A percentile compares a stretch with the other conserved stretches of the same genome.
phyloP scores from a whole-genome alignment of 306 rosid genomes.

The Cajanus cajan region DNA sequence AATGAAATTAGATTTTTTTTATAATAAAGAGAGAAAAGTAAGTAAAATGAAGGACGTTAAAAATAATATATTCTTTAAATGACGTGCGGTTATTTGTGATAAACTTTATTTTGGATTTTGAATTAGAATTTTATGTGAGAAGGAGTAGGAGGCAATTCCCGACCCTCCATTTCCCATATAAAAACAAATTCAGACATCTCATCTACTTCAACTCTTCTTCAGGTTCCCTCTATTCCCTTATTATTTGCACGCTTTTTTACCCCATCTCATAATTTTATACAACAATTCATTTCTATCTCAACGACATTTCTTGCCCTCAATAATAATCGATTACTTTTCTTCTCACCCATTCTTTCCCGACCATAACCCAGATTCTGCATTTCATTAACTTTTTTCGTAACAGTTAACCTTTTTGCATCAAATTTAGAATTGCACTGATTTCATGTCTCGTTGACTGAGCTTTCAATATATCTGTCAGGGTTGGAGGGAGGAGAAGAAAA shows the following conservation, averaged over 20 bases:
- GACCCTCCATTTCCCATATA: neutral
- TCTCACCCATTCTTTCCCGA: neutral
- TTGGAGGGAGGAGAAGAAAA: constrained; percentile 23
- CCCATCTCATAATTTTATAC: neutral
- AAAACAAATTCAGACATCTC: neutral
- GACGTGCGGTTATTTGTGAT: no score
- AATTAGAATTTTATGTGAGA: no score
- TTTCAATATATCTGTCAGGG: constrained; percentile 13
- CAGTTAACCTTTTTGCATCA: neutral
- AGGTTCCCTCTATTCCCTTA: neutral
- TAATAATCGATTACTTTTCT: neutral
- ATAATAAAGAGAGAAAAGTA: no score
- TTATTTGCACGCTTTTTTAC: no score
- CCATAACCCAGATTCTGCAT: neutral
- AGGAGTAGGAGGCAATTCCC: neutral
- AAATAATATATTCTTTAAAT: no score
- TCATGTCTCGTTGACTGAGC: neutral
- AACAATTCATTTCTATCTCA: neutral
- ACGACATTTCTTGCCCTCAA: neutral
- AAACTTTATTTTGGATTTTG: no score
- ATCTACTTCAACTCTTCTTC: neutral
- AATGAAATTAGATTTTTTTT: no score
- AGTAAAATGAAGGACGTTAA: no score
- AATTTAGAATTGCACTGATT: neutral
- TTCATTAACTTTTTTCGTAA: neutral